Conservation (phyloP, 1,284 basidiomycete genomes). For the Cryptococcus sp. region DNA sequence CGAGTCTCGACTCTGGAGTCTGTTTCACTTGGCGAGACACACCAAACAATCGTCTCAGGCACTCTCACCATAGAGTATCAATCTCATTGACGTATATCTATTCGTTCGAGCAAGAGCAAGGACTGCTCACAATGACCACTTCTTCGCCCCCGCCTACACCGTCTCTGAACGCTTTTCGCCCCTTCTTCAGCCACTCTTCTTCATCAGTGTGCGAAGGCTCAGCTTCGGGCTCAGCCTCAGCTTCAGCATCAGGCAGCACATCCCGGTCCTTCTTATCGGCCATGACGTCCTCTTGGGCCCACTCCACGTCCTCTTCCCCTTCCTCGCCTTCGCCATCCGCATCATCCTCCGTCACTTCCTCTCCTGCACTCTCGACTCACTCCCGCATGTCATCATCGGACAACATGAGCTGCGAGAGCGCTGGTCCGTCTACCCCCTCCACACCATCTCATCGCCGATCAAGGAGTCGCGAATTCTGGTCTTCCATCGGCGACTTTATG, state of each 20-base stretch:
- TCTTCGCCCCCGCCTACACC: background rate
- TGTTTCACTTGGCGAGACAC: too few relatives aligned
- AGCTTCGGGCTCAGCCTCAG: background rate
- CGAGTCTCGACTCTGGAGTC: too few relatives aligned
- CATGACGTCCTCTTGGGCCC: background rate
- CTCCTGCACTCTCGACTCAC: background rate
- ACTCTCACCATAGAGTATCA: too few relatives aligned
- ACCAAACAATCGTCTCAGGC: too few relatives aligned
- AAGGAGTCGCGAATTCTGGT: conserved; percentile 1
- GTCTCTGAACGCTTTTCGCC: background rate
- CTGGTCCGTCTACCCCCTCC: background rate
- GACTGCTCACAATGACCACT: background rate
- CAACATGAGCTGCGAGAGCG: background rate
- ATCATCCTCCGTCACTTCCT: background rate
- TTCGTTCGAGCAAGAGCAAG: too few relatives aligned
- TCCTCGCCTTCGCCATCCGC: background rate
- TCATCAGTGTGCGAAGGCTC: background rate
- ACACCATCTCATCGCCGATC: conserved; percentile 1
- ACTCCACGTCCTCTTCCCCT: background rate
- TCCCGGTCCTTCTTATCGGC: background rate
- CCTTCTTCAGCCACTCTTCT: background rate
- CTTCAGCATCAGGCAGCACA: background rate
- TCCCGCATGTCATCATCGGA: background rate
- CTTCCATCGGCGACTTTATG: background rate
- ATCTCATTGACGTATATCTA: too few relatives aligned